phyloP scores from a whole-genome alignment of 108 stramenopile species.

The Conticribra weissflogii region DNA sequence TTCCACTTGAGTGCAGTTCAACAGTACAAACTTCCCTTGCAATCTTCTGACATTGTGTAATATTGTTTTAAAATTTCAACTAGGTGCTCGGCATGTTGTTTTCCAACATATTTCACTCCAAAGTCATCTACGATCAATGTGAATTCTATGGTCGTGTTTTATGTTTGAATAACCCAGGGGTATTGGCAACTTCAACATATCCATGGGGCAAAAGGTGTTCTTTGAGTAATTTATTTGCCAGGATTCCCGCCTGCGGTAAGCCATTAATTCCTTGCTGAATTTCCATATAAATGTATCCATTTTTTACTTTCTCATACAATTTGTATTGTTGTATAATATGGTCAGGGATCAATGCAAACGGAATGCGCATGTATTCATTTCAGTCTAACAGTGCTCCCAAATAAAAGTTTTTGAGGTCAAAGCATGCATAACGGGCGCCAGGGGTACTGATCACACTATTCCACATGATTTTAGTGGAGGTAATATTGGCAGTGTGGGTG shows the following conservation, averaged over 20 bases:
- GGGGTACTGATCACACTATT: constrained; percentile 54
- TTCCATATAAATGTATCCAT: constrained; percentile 34
- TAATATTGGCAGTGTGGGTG: constrained; percentile 23
- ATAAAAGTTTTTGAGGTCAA: constrained; percentile 59
- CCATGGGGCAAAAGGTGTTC: constrained; percentile 21
- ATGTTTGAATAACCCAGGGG: constrained; percentile 24
- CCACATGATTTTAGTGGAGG: constrained; percentile 27
- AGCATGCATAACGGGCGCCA: constrained; percentile 22
- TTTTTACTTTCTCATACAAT: constrained; percentile 1
- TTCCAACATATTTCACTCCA: constrained; percentile 25
- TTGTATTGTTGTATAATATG: constrained; percentile 42
- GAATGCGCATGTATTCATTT: constrained; percentile 56
- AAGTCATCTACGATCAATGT: constrained; percentile 30
- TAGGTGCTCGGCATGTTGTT: constrained; percentile 46
- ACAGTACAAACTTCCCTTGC: constrained; percentile 34
- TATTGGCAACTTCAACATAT: constrained; percentile 12
- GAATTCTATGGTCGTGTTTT: constrained; percentile 5
- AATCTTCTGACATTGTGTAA: constrained; percentile 39
- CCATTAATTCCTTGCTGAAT: constrained; percentile 51
- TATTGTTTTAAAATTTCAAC: constrained; percentile 20
- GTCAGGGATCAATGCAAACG: constrained; percentile 20
- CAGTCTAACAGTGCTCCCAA: constrained; percentile 37
- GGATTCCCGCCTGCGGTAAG: constrained; percentile 48
- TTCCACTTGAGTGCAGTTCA: constrained; percentile 53
- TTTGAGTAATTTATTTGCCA: constrained; percentile 50